phyloP scores from a whole-genome alignment of 208 protist genomes.

The Leishmania major region DNA sequence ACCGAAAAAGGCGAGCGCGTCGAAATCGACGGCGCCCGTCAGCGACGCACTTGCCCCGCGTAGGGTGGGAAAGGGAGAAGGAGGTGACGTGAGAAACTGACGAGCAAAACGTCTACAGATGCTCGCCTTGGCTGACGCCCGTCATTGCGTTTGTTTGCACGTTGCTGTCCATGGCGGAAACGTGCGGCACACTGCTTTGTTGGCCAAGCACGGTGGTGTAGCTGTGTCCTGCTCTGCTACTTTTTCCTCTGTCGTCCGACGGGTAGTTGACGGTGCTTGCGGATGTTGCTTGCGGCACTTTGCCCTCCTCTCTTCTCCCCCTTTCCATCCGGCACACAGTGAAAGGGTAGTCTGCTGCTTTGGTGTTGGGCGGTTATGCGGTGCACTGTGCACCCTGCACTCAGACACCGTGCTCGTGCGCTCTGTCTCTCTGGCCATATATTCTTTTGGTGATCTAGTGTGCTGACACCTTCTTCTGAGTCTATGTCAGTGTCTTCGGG shows the following conservation, averaged over 20 bases:
- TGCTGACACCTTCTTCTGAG: not conserved
- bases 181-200: no score
- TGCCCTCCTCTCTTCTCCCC: not conserved
- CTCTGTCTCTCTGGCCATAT: not conserved
- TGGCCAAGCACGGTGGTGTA: not conserved
- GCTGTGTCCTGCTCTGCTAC: not conserved
- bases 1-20: conserved; percentile 2
- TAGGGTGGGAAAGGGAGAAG: not conserved
- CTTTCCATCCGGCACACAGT: not conserved
- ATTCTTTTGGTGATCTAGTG: not conserved
- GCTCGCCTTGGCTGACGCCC: not conserved
- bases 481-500: not conserved
- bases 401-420: not conserved
- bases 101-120: not conserved
- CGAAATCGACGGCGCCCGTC: no score
- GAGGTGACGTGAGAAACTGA: not conserved
- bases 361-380: not conserved
- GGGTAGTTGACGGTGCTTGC: not conserved
- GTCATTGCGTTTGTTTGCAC: no score
- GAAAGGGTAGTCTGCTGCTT: not conserved
- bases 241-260: not conserved
- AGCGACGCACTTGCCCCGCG: not conserved
- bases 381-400: not conserved
- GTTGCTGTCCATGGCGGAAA: no score
- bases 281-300: no score